Percentiles rank a stretch among this genome's conserved stretches.
Conservation (phyloP, 192 early-diverging fungal species). For the Rhizophagus prolifer region DNA sequence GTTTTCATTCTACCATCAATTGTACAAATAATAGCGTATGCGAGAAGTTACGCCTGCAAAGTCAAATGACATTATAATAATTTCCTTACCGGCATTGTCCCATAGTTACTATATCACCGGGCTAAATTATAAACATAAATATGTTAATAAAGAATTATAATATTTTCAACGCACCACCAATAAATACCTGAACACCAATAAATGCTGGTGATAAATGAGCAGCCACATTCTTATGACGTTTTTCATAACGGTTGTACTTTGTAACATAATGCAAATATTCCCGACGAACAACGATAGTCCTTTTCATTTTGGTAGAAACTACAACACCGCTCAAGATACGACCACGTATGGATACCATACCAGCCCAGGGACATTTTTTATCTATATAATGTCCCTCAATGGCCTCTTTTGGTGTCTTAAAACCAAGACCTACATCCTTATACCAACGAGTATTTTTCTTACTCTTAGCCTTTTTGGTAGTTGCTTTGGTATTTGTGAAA, state of each 20-base stretch:
- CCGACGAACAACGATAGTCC: conserved; percentile 96
- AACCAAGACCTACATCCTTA: conserved; percentile 98
- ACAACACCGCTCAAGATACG: conserved; percentile 95
- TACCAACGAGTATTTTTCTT: conserved; percentile 82
- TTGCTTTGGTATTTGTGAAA: conserved; percentile 88
- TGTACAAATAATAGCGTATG: not conserved
- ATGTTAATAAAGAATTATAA: conserved; percentile 24
- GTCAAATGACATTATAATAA: not conserved
- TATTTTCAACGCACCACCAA: conserved; percentile 27
- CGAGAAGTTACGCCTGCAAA: no score
- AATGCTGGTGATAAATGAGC: conserved; percentile 95
- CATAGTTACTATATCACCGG: conserved; percentile 92
- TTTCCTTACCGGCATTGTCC: conserved; percentile 86
- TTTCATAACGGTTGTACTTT: conserved; percentile 99
- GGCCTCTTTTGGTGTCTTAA: conserved; percentile 98
- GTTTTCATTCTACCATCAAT: not conserved
- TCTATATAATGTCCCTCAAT: conserved; percentile 98
- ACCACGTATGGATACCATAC: conserved; percentile 95
- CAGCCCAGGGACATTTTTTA: conserved; percentile 99
- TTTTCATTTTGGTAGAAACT: conserved; percentile 96
- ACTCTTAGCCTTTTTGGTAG: conserved; percentile 65
- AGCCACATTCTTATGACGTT: conserved; percentile 99
- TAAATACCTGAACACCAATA: conserved; percentile 66
- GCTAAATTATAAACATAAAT: conserved; percentile 23
- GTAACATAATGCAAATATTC: conserved; percentile 99